Evolutionary conservation across 2,329 filamentous ascomycete species (phyloP).

Genomic region (Arthrocladium fulminans): DNA sequence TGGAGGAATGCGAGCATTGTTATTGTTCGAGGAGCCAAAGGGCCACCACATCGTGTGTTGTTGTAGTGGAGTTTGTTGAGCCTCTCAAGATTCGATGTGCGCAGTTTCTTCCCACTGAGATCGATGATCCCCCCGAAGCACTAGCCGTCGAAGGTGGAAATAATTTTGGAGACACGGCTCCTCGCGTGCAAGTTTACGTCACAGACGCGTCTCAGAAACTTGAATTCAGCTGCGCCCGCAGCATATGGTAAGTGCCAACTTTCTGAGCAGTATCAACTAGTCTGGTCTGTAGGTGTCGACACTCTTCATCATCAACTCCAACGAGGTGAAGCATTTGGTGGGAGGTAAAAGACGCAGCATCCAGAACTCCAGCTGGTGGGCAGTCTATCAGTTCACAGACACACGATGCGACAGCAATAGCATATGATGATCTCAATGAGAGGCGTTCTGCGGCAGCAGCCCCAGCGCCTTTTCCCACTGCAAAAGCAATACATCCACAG

Average conservation of each 20-base stretch:
- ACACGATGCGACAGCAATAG: neutral
- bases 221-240: neutral
- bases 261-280: too few relatives aligned
- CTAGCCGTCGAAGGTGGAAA: too few relatives aligned
- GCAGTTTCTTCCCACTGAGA: too few relatives aligned
- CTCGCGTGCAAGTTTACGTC: too few relatives aligned
- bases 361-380: neutral
- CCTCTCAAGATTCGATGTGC: too few relatives aligned
- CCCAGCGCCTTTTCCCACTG: neutral
- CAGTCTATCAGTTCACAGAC: neutral
- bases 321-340: too few relatives aligned
- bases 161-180: too few relatives aligned
- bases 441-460: conserved; percentile 1
- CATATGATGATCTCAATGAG: neutral
- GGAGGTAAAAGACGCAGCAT: too few relatives aligned
- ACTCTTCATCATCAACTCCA: too few relatives aligned
- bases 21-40: conserved; percentile 1
- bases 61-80: too few relatives aligned
- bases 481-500: conserved; percentile 14
- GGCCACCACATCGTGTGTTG: neutral
- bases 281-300: too few relatives aligned
- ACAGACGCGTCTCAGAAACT: neutral
- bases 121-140: too few relatives aligned
- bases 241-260: neutral
- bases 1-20: neutral